Base-by-base conservation (phyloP, 2,329 filamentous ascomycete genomes). In the Claviceps lovelessii region DNA sequence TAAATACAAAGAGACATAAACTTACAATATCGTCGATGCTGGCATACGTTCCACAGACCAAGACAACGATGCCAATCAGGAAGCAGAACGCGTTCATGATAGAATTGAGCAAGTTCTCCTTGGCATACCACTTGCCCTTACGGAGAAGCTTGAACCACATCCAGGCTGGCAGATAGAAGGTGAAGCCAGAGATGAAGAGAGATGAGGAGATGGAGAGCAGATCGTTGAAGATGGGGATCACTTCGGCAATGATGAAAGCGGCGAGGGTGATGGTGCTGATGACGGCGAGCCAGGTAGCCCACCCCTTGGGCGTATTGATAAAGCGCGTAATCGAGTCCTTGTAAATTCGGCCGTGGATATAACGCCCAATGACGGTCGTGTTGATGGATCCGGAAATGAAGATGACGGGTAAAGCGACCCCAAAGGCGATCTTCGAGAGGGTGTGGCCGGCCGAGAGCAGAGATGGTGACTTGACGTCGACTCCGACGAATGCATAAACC, bases 321-420 rank as follows among this genome's bases (percentile, higher is more conserved):
- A 67, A 76, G 54, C 70, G 70, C 54, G 68, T 67, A 55, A 75
- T 62, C 2, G 68, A 72, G 62, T 73, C 61, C 60, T 68, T 68
- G 63, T 67, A 76, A n/a, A 71, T 56, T 41, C 73, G 71, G 6
- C 68, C 72, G 61, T 75, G 73, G 57, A 76, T 64, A 57, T 76
- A 76, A 23, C 73, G 72, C 4, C 65, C 68, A 35, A 72, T 68
- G 11, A 75, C 72, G 1, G 71, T 74, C 41, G 72, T 74, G 68
- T 86, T 84, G 65, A 88, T 84, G 19, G 85, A 83, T 51, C 85
- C 86, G 0, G 85, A 84, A 58, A 89, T 82, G 61, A 88, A 76
- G 64, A 89, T 88, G 54, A 85, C 87, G 15, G 85, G 85, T 4
- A 85, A 72, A 0, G 83, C 85, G 58, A 88, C 67, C 33, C 83